A percentile compares a stretch with the other conserved stretches of the same genome.
phyloP scores from a whole-genome alignment of 2,329 filamentous ascomycete species.

The Samsoniella hepiali region DNA sequence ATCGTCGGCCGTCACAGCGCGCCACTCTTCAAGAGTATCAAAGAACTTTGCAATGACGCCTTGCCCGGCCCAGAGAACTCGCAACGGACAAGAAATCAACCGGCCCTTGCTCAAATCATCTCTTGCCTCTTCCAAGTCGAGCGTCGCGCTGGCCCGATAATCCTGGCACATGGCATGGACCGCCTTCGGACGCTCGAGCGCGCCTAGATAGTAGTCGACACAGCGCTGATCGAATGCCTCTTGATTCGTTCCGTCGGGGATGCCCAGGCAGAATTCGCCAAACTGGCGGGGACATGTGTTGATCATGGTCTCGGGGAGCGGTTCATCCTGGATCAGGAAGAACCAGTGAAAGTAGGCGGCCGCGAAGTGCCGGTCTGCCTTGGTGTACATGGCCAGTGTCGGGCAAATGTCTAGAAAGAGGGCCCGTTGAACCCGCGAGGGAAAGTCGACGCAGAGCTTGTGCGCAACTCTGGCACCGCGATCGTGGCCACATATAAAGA shows the following conservation, averaged over 20 bases:
- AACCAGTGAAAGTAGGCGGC: constrained; percentile 58
- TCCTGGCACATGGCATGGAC: constrained; percentile 54
- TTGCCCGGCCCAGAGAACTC: constrained; percentile 44
- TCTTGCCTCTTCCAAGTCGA: constrained; percentile 46
- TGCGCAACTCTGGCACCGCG: constrained; percentile 55
- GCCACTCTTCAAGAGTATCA: constrained; percentile 44
- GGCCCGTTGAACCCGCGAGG: constrained; percentile 37
- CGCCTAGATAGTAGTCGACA: constrained; percentile 40
- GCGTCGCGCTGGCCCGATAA: constrained; percentile 45
- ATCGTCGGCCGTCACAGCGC: constrained; percentile 33
- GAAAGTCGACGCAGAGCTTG: constrained; percentile 48
- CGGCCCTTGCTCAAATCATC: constrained; percentile 37
- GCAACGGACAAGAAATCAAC: constrained; percentile 40
- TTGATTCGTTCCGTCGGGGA: constrained; percentile 32
- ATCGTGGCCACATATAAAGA: constrained; percentile 54
- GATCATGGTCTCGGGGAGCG: constrained; percentile 50
- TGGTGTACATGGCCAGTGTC: constrained; percentile 51
- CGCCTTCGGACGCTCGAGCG: constrained; percentile 38
- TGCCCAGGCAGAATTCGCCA: constrained; percentile 42
- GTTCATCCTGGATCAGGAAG: constrained; percentile 50
- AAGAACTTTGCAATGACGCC: constrained; percentile 43
- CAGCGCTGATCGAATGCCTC: constrained; percentile 33
- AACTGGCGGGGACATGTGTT: constrained; percentile 36
- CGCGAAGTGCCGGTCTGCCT: constrained; percentile 41
- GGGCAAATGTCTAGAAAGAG: constrained; percentile 54